Percentiles rank a stretch among this genome's conserved stretches.
phyloP scores from a whole-genome alignment of 352 stramenopile species.

The Pythium volutum region DNA sequence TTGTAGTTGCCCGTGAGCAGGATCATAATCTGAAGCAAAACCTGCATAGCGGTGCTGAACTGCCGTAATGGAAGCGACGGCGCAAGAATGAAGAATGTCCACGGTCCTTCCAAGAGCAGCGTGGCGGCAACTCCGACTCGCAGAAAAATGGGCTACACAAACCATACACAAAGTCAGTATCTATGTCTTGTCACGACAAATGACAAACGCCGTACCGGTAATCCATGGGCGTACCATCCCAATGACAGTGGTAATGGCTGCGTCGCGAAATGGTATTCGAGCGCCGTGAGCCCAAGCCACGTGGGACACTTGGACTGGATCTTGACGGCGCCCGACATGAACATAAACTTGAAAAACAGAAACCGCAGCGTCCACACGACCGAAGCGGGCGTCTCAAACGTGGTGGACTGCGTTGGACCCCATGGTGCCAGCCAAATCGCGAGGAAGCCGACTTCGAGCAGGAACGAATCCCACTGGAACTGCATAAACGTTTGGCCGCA shows the following conservation, averaged over 20 bases:
- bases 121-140: constrained; percentile 77
- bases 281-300: constrained; percentile 86
- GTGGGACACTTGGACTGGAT: constrained; percentile 89
- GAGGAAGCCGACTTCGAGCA: constrained; percentile 85
- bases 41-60: constrained; percentile 60
- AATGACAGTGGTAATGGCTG: constrained; percentile 77
- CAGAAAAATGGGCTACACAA: constrained; percentile 57
- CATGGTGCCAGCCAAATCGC: constrained; percentile 48
- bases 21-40: constrained; percentile 83
- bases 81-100: constrained; percentile 76
- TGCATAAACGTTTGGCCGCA: constrained; percentile 86
- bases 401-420: constrained; percentile 21
- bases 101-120: constrained; percentile 88
- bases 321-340: constrained; percentile 92
- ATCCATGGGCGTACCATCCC: constrained; percentile 83
- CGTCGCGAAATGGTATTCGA: constrained; percentile 92
- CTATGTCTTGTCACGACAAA: too few relatives aligned
- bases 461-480: constrained; percentile 93
- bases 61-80: constrained; percentile 53
- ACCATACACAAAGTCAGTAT: neutral
- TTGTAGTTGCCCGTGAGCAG: constrained; percentile 92
- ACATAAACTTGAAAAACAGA: constrained; percentile 93
- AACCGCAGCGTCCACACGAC: constrained; percentile 77
- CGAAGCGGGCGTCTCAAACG: constrained; percentile 31
- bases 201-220: constrained; percentile 49